These are phyloP conservation scores for Mucor piriformis DNA, from an alignment of 371 early-diverging fungal species.

Conservation along the genomic window DNA sequence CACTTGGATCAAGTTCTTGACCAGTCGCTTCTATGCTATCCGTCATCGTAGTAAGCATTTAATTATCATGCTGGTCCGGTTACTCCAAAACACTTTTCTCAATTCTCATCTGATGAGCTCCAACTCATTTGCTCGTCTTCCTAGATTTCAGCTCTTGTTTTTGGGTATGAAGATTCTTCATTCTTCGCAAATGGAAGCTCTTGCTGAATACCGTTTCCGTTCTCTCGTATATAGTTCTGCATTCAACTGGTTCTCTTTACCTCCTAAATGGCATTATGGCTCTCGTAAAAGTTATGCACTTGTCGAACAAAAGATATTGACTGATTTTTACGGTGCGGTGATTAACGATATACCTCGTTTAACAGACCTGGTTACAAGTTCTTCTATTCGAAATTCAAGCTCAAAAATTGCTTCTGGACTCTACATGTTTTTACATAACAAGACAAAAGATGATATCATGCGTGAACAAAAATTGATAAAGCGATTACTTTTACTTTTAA, in stretches of 20 bases:
- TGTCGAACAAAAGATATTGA: slow-evolving; percentile 69
- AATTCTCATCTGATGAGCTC: slow-evolving; percentile 65
- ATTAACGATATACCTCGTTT: slow-evolving; percentile 68
- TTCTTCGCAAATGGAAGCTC: slow-evolving; percentile 67
- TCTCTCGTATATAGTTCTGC: slow-evolving; percentile 65
- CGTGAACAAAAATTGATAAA: slow-evolving; percentile 26
- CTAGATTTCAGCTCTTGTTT: slow-evolving; percentile 77
- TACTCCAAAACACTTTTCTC: slow-evolving; percentile 77
- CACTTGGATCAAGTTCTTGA: slow-evolving; percentile 86
- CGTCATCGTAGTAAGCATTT: slow-evolving; percentile 75
- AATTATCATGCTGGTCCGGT: slow-evolving; percentile 72
- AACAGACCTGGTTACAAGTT: slow-evolving; percentile 52
- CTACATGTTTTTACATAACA: slow-evolving; percentile 50
- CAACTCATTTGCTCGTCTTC: slow-evolving; percentile 75
- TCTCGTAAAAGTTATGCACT: slow-evolving; percentile 70
- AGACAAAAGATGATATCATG: slow-evolving; percentile 29
- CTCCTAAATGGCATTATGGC: slow-evolving; percentile 72
- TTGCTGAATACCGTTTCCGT: slow-evolving; percentile 67
- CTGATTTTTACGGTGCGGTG: slow-evolving; percentile 67
- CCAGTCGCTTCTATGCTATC: slow-evolving; percentile 81
- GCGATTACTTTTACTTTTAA: slow-evolving; percentile 68
- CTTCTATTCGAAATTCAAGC: slow-evolving; percentile 38
- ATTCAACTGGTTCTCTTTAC: slow-evolving; percentile 74
- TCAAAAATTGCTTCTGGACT: slow-evolving; percentile 45
- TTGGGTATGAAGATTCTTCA: slow-evolving; percentile 80